Evolutionary conservation across 352 stramenopile genomes (phyloP), one percentile per base, ranked within the genome.

Genomic region (Salisapilia sapeloensis): DNA sequence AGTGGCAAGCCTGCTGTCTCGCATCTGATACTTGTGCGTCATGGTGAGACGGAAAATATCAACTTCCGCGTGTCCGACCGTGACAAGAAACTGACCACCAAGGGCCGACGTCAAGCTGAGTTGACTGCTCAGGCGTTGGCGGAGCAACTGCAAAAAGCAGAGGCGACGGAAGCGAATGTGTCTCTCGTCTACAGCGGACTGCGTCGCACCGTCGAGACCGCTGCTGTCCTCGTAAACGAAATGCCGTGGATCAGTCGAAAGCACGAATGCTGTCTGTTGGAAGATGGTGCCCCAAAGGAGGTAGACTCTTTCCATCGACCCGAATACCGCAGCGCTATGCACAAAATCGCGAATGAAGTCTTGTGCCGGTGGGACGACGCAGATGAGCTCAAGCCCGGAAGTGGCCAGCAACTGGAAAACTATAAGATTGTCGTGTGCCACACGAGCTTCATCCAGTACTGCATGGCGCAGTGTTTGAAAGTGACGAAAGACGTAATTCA

Each of bases 1-100:
- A 18, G 34, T 19, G 16, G 46, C 26, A 34, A 33, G 6, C 40
- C 38, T 27, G 54, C 60, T 11, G 49, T 81, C 11, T 69, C 61
- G 7, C 70, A 78, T 27, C 19, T 85, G 15, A 52, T 85, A 19
- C 64, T 89, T 18, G 50, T 89, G 29, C 69, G 72, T 7, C 72
- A 89, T 20, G 72, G 53, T 19, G 72, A 89, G 42, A 61, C 65
- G 0, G 60, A 85, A 35, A 89, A 89, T 42, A 83, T 85, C n/a
- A 70, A 85, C 30, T 89, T 89, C 27, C 49, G 63, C 14, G 66
- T 83, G 2, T 52, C 50, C 11, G 72, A 89, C 36, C 53, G 53
- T 15, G 69, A 89, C 29, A 89, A 89, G 39, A 56, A 48, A 26
- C 47, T 89, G 15, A 85, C 72, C 3, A 43, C 53, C 14, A 53